Evolutionary conservation across 2,329 filamentous ascomycete genomes (phyloP).

Genomic region (Fusarium sp.): DNA sequence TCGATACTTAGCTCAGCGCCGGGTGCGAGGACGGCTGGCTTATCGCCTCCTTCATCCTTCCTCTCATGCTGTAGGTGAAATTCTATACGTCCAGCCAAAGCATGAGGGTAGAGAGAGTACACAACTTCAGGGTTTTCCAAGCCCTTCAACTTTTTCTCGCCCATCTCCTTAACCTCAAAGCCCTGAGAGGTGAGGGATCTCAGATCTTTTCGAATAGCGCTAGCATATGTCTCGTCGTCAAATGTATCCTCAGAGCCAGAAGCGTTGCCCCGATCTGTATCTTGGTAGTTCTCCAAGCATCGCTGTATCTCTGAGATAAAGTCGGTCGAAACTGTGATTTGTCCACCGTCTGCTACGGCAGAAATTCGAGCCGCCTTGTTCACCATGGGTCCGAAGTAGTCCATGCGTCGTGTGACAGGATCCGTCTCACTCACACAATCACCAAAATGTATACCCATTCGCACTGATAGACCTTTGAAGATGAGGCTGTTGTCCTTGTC

Average conservation of each 20-base stretch:
- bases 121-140: conserved; percentile 97
- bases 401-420: conserved; percentile 97
- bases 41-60: conserved; percentile 61
- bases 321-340: conserved; percentile 96
- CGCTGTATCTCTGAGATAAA: conserved; percentile 97
- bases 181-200: conserved; percentile 89
- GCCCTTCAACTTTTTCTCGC: conserved; percentile 94
- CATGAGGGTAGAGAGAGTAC: conserved; percentile 94
- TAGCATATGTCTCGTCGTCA: conserved; percentile 79
- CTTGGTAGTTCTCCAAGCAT: conserved; percentile 89
- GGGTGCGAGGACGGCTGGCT: conserved; percentile 72
- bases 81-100: conserved; percentile 83
- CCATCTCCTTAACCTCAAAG: conserved; percentile 96
- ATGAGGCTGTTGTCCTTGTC: conserved; percentile 91
- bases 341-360: conserved; percentile 92
- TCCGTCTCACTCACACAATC: conserved; percentile 95
- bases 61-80: conserved; percentile 70
- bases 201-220: conserved; percentile 87
- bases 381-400: conserved; percentile 99
- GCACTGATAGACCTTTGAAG: conserved; percentile 92
- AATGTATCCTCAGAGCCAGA: conserved; percentile 76
- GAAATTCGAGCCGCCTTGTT: conserved; percentile 96
- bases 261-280: conserved; percentile 79
- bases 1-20: conserved; percentile 80
- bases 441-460: conserved; percentile 98